Evolutionary conservation across 495 filamentous ascomycete species (phyloP), one percentile per base, ranked within the genome.

Genomic region (Acidiella bohemica): DNA sequence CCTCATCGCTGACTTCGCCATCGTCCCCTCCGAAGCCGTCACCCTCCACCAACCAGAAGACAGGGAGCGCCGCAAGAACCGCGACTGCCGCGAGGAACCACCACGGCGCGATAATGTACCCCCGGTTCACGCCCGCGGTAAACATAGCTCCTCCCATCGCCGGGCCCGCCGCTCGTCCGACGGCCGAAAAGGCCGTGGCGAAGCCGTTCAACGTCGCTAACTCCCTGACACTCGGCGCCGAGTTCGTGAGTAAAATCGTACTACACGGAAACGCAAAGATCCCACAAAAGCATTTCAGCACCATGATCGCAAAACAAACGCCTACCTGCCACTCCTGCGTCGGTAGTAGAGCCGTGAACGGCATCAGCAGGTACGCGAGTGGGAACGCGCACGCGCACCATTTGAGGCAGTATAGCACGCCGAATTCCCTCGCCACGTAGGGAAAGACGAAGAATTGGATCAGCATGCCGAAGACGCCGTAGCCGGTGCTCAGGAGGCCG

Each of bases 191-290:
- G 34, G 77, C 78, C 0, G 84, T 87, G 0, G 80, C 82, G 37
- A 93, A 74, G 0, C 88, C 88, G 54, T 96, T 96, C 35, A 96
- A 61, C 1, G 87, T 93, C 0, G 86, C 88, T 5, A 94, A 70
- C 32, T 92, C 70, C 22, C 71, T 64, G 23, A 94, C 62, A 32
- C 72, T 80, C 0, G 66, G 59, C 1, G 85, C 85, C 13, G 79
- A 83, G 61, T 94, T 96, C 32, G 87, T 93, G 13, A 96, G 65
- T 14, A 94, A 59, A 51, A 94, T 92, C n/a, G 80, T 90, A 12
- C 69, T 77, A 56, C 80, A 85, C 1, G 88, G 88, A 55, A 93
- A 93, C 4, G 76, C 76, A 56, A 94, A 81, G 39, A 87, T 85
- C 25, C 71, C 71, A 9, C 70, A 68, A 32, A 78, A 64, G 20